Conservation (phyloP, 495 filamentous ascomycete genomes). For the Extremus antarcticus region DNA sequence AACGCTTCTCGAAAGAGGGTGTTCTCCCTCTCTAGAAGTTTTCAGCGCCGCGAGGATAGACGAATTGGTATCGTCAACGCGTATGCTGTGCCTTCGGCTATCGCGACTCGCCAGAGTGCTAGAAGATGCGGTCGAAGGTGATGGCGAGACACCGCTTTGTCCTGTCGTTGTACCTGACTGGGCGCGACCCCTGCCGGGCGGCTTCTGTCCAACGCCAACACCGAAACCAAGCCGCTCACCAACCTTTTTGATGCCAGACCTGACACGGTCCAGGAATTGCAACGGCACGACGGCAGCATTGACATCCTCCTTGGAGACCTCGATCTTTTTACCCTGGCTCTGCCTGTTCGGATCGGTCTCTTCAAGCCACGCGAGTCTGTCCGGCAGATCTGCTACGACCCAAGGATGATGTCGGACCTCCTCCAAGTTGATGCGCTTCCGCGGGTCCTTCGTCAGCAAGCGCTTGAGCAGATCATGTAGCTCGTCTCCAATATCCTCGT, state of each 20-base stretch:
- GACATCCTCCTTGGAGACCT: constrained; percentile 83
- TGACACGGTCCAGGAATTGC: constrained; percentile 67
- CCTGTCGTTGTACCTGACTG: constrained; percentile 23
- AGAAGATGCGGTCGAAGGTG: constrained; percentile 22
- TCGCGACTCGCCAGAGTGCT: constrained; percentile 49
- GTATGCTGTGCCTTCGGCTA: constrained; percentile 54
- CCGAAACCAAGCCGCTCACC: constrained; percentile 25
- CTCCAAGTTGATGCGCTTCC: constrained; percentile 73
- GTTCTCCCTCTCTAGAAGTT: constrained; percentile 40
- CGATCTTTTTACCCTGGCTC: constrained; percentile 77
- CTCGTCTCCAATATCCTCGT: constrained; percentile 76
- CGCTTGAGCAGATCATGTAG: constrained; percentile 69
- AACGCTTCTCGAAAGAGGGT: constrained; percentile 75
- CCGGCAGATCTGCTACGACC: constrained; percentile 69
- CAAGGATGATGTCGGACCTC: constrained; percentile 97
- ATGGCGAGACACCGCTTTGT: constrained; percentile 13
- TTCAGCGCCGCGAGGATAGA: constrained; percentile 40
- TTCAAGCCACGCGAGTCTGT: constrained; percentile 74
- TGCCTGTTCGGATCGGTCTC: constrained; percentile 79
- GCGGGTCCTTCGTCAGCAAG: constrained; percentile 79
- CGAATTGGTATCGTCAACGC: constrained; percentile 52
- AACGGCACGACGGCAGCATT: constrained; percentile 82
- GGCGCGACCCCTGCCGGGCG: constrained; percentile 18
- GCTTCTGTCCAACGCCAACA: constrained; percentile 5
- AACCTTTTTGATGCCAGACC: constrained; percentile 49